Base-by-base conservation (phyloP, 1,284 basidiomycete species). In the Chondrostereum purpureum region DNA sequence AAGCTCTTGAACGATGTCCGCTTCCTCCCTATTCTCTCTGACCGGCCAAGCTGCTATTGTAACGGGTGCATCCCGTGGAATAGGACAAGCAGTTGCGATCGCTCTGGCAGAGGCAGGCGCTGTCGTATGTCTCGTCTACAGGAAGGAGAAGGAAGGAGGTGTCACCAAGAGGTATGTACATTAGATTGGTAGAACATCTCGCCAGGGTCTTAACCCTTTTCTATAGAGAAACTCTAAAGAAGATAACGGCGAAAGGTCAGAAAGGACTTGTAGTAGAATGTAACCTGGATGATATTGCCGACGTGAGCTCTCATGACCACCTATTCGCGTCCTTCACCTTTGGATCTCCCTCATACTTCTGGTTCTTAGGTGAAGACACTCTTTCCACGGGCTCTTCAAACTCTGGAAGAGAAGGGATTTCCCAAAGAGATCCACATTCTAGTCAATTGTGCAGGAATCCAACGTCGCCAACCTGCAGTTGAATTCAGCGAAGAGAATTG, bases 391-490 rank as follows among this genome's bases (percentile, higher is more conserved):
- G 87, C 90, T 19, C 68, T 84, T 14, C 66, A 70, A 24, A 58
- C 66, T 45, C 73, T 79, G 63, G 73, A 65, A 39, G 74, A 68
- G 47, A 62, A 75, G 40, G 64, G 71, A 48, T 77, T 84, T 70
- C 75, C 69, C 36, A 78, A 75, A 39, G 68, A 78, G 45, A 83
- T 97, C 53, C 83, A 96, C 62, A 75, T 96, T 54, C 78, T 97
- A 39, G 80, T 97, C 62, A 95, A 97, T 66, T 96, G 92, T 62
- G 94, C 89, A 45, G 94, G 93, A 40, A 96, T 97, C 56, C 92
- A 96, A 64, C 76, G 91, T 58, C 73, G 92, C 63, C 81, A 85
- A 46, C 87, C 88, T 47, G 82, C 83, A 35, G 78, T 90, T 55
- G 75, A 80, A 55, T 97, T 97, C 63, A 70, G 80, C 31, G 92